Evolutionary conservation across 768 basidiomycete genomes (phyloP).

Genomic region (Lentinula aciculospora): DNA sequence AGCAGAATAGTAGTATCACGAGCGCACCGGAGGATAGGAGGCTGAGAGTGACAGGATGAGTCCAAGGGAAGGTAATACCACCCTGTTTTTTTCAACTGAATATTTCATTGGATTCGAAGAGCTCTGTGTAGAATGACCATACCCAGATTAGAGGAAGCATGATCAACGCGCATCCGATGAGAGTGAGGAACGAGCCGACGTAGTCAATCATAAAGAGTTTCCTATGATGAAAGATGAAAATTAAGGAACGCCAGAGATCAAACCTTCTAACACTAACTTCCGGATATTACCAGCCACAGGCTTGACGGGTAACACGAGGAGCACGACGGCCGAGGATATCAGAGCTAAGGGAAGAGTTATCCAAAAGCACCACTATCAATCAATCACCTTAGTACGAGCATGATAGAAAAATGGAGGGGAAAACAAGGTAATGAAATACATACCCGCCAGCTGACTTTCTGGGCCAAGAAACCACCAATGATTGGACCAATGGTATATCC

Average conservation of each 20-base stretch:
- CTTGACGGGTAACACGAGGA: conserved; percentile 64
- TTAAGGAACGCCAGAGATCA: background rate
- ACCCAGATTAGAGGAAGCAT: conserved; percentile 74
- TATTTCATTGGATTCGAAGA: background rate
- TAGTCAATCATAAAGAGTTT: conserved; percentile 71
- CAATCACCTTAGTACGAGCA: background rate
- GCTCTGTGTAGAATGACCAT: background rate
- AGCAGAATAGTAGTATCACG: conserved; percentile 50
- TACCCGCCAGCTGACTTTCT: conserved; percentile 61
- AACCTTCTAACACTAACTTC: conserved; percentile 24
- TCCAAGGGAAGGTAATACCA: conserved; percentile 70
- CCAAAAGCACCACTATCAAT: conserved; percentile 66
- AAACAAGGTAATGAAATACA: background rate
- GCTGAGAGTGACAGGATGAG: conserved; percentile 55
- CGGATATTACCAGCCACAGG: conserved; percentile 58
- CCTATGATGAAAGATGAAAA: conserved; percentile 18
- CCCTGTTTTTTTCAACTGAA: conserved; percentile 35
- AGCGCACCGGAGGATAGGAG: conserved; percentile 53
- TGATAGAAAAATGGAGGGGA: background rate
- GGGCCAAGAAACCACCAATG: conserved; percentile 57
- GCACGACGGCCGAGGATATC: conserved; percentile 46
- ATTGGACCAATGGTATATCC: conserved; percentile 66
- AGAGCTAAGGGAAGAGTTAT: conserved; percentile 59
- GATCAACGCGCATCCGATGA: conserved; percentile 55
- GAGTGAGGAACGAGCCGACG: conserved; percentile 49